A percentile compares a stretch with the other conserved stretches of the same genome.
These are phyloP conservation scores for Russula sp. DNA, from an alignment of 768 basidiomycete species.

Conservation along the genomic window DNA sequence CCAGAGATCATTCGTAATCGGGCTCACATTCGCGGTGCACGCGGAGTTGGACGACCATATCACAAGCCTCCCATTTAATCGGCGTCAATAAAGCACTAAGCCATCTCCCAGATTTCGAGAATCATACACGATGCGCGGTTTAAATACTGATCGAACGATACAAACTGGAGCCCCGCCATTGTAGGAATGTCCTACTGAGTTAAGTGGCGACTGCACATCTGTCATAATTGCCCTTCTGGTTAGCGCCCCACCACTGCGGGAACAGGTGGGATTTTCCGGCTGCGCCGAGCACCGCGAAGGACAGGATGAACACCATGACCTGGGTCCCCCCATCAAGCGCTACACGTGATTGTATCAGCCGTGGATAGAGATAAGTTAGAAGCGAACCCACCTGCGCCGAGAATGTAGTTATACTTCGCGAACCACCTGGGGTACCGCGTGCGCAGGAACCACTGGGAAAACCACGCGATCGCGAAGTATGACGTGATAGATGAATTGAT, in stretches of 20 bases:
- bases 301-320: constrained; percentile 42
- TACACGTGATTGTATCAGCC: constrained; percentile 2
- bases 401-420: constrained; percentile 33
- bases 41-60: no score
- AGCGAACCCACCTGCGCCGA: constrained; percentile 30
- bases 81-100: no score
- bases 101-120: neutral
- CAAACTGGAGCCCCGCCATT: no score
- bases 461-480: constrained; percentile 39
- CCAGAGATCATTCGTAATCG: no score
- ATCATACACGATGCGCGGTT: neutral
- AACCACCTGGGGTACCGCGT: constrained; percentile 42
- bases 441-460: constrained; percentile 45
- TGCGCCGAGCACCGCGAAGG: constrained; percentile 37
- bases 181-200: neutral
- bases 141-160: no score
- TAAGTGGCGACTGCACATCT: constrained; percentile 12
- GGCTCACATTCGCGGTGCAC: no score
- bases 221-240: constrained; percentile 42
- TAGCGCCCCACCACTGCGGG: constrained; percentile 52
- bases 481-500: constrained; percentile 42
- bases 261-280: constrained; percentile 44
- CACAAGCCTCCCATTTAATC: no score
- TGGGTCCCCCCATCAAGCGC: constrained; percentile 39
- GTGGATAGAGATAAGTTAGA: neutral